Percentiles rank a stretch among this genome's conserved stretches.
phyloP scores from a whole-genome alignment of 139 green algal species.

The Spirogloea muscicola region DNA sequence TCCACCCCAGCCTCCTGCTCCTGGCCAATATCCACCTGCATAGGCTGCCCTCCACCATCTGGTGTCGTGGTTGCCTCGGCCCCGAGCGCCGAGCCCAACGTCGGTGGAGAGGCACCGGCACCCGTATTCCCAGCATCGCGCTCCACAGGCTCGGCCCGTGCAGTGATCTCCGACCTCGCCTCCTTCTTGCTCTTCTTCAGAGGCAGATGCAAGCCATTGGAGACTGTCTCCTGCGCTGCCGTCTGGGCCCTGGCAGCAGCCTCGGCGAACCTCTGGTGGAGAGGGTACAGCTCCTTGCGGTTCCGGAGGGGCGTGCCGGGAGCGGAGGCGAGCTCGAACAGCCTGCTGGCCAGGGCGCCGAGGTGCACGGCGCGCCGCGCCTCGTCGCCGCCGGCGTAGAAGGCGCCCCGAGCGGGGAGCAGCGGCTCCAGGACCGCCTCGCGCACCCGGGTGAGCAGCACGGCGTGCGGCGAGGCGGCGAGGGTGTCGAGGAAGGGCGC shows the following conservation, averaged over 20 bases:
- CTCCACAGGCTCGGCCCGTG: not conserved
- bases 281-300: not conserved
- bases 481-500: constrained; percentile 52
- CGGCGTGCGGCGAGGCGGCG: constrained; percentile 4
- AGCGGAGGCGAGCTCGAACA: constrained; percentile 4
- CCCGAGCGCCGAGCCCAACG: not conserved
- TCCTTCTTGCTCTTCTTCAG: constrained; percentile 6
- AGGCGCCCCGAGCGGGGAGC: not conserved
- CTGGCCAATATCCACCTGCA: not conserved
- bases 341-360: not conserved
- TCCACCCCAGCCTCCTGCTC: not conserved
- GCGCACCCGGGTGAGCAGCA: not conserved
- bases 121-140: not conserved
- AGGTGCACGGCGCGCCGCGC: not conserved
- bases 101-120: not conserved
- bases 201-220: not conserved
- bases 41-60: not conserved
- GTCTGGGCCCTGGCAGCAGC: not conserved
- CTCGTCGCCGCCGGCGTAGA: not conserved
- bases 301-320: not conserved
- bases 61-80: not conserved
- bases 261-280: not conserved
- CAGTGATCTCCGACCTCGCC: not conserved
- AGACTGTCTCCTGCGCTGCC: constrained; percentile 5
- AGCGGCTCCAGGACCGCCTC: constrained; percentile 3